Evolutionary conservation across 1,139 yeast genomes (phyloP).

Genomic region (Magnusiomyces paraingens): DNA sequence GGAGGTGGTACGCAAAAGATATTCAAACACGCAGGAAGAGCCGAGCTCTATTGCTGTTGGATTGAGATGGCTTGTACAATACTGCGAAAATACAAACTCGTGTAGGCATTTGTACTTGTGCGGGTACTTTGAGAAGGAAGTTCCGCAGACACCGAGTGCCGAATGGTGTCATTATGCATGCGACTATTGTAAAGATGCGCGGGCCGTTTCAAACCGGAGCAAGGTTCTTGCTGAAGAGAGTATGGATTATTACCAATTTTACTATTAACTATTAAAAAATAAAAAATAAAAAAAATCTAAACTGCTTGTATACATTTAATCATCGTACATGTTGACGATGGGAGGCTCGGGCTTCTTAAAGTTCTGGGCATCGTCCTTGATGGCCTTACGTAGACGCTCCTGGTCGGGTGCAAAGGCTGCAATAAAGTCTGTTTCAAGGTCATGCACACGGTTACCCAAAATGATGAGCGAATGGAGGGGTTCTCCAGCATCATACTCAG

Average conservation of each 20-base stretch:
- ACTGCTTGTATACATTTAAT: neutral
- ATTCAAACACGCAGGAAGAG: conserved; percentile 6
- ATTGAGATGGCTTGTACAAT: conserved; percentile 57
- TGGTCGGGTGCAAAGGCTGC: conserved; percentile 54
- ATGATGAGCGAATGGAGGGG: conserved; percentile 89
- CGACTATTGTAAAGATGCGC: conserved; percentile 29
- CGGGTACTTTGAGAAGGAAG: conserved; percentile 67
- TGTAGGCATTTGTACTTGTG: conserved; percentile 76
- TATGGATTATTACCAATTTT: neutral
- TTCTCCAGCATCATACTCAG: conserved; percentile 83
- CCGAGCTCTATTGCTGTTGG: neutral
- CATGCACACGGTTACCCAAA: conserved; percentile 91
- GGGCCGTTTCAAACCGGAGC: conserved; percentile 7
- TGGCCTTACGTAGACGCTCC: conserved; percentile 52
- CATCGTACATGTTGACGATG: conserved; percentile 17
- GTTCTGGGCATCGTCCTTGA: conserved; percentile 63
- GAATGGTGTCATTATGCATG: conserved; percentile 31
- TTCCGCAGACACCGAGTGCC: conserved; percentile 16
- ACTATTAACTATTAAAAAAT: neutral
- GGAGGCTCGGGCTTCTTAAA: conserved; percentile 41
- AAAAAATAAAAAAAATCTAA: too few relatives aligned
- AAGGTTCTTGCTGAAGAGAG: conserved; percentile 9
- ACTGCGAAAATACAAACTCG: conserved; percentile 73
- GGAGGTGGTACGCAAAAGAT: neutral
- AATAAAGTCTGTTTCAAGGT: conserved; percentile 80